Evolutionary conservation across 371 early-diverging fungal genomes (phyloP), one percentile per base, ranked within the genome.

Genomic region (Zopfochytrium polystomum): DNA sequence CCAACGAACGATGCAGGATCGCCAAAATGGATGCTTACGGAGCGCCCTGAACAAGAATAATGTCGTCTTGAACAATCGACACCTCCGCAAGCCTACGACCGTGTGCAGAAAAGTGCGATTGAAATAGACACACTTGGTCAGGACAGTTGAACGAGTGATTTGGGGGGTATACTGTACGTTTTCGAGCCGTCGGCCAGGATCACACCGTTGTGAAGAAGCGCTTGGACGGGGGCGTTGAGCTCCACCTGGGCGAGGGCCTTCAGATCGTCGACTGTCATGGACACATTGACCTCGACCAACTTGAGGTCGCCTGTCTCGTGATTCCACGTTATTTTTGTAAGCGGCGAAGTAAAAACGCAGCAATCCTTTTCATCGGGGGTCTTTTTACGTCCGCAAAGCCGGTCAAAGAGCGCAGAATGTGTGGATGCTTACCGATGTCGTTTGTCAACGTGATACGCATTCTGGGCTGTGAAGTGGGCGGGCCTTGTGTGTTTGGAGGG

Each of bases 161-260:
- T 48, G 20, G 25, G 7, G 9, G 25, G 7, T n/a, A n/a, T n/a
- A n/a, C 5, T 26, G n/a, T 26, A 35, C 46, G 88, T 82, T 62
- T 82, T 82, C 57, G 80, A 81, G 0, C 72, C 70, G 47, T 88
- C 87, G 5, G 58, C 58, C 7, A 92, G 74, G 55, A 70, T 77
- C 26, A 60, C 53, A 11, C 89, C 88, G 63, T 89, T 84, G 68
- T 83, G 80, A 58, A 68, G 68, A 29, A 88, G 58, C 1, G 71
- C 58, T 9, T 43, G 68, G 11, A 82, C 75, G 0, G 88, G 77
- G 30, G 87, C 77, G 3, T 78, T 76, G 58, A 90, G 85, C 75
- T 92, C 91, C 20, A 80, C 86, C 69, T 93, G 93, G 25, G 90
- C 77, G 15, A 93, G 77, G 11, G 91, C 92, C 62, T 85, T 81